Evolutionary conservation across 495 filamentous ascomycete genomes (phyloP).

Genomic region (Neurospora sp.): DNA sequence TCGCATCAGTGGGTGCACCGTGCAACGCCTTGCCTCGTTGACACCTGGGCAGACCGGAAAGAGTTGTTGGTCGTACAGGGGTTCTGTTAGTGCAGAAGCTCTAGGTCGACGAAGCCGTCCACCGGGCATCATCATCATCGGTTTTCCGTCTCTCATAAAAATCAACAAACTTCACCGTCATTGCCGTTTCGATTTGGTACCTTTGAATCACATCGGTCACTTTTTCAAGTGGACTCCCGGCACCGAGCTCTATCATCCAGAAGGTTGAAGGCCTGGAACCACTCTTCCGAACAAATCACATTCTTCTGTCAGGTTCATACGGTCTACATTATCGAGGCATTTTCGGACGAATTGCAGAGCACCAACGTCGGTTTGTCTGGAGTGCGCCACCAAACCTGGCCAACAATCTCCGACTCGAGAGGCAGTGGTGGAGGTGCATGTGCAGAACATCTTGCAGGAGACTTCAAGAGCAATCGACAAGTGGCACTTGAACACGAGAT

Average conservation of each 20-base stretch:
- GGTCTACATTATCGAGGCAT: not conserved
- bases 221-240: not conserved
- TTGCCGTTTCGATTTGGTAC: not conserved
- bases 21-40: not conserved
- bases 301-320: not conserved
- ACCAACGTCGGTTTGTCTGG: constrained; percentile 12
- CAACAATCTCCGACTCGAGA: not conserved
- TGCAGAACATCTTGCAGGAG: constrained; percentile 10
- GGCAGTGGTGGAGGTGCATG: not conserved
- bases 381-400: constrained; percentile 9
- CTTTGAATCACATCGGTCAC: not conserved
- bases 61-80: not conserved
- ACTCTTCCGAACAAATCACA: not conserved
- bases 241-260: not conserved
- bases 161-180: not conserved
- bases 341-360: constrained; percentile 15
- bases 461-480: constrained; percentile 7
- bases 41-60: not conserved
- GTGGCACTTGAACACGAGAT: constrained; percentile 22
- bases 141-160: not conserved
- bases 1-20: not conserved
- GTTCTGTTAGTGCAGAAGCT: not conserved
- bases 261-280: not conserved
- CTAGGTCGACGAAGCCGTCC: not conserved
- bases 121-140: not conserved